A percentile compares a stretch with the other conserved stretches of the same genome.
Evolutionary conservation across 2,329 filamentous ascomycete species (phyloP).

Genomic region (Pseudogymnoascus sp.): DNA sequence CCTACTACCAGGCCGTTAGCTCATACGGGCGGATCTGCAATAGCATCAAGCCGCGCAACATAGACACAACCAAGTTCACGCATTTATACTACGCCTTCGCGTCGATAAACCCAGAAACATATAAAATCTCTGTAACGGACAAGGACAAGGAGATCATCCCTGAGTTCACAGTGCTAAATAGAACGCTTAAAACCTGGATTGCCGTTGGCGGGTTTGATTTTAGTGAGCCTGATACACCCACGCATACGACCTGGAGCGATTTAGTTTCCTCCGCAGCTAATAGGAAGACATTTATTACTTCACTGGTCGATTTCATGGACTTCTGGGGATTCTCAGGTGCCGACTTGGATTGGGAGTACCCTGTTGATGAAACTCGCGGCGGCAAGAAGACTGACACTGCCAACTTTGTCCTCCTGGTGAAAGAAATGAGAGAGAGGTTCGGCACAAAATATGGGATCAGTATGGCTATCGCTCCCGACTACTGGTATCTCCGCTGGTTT

Average conservation of each 20-base stretch:
- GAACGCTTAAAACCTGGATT: constrained; percentile 21
- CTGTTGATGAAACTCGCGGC: constrained; percentile 28
- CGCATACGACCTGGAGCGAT: constrained; percentile 25
- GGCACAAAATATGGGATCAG: constrained; percentile 33
- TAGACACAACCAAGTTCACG: constrained; percentile 26
- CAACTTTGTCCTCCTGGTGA: constrained; percentile 25
- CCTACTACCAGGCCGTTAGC: constrained; percentile 17
- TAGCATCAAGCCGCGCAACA: constrained; percentile 22
- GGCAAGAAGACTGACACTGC: constrained; percentile 29
- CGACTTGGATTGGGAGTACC: constrained; percentile 42
- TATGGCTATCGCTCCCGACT: constrained; percentile 24
- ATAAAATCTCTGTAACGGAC: constrained; percentile 19
- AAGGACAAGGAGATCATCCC: constrained; percentile 18
- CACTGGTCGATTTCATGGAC: constrained; percentile 27
- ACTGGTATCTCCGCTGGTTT: constrained; percentile 27
- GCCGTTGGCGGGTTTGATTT: constrained; percentile 19
- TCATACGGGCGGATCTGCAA: constrained; percentile 28
- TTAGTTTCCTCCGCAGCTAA: constrained; percentile 21
- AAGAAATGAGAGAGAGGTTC: constrained; percentile 21
- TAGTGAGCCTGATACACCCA: constrained; percentile 20
- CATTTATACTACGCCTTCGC: constrained; percentile 29
- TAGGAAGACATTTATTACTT: constrained; percentile 31
- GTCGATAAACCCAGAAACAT: constrained; percentile 23
- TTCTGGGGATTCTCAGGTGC: constrained; percentile 33
- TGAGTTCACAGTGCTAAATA: constrained; percentile 21